Conservation (phyloP, 805 yeast genomes). For the Grigorovia jiainica region DNA sequence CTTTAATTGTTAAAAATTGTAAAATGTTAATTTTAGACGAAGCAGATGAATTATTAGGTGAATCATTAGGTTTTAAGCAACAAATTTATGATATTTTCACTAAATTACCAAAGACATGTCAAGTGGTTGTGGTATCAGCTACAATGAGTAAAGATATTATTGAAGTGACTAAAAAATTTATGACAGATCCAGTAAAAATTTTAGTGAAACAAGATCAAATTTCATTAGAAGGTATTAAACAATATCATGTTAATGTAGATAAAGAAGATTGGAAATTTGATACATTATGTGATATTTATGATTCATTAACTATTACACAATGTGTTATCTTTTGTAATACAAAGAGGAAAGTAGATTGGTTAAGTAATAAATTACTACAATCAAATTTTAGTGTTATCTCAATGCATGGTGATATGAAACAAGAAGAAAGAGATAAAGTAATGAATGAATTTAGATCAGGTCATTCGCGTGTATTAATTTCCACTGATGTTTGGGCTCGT, state of each 20-base stretch:
- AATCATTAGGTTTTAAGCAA: constrained; percentile 83
- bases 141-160: constrained; percentile 90
- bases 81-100: constrained; percentile 92
- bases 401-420: constrained; percentile 95
- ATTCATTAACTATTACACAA: constrained; percentile 90
- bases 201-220: constrained; percentile 92
- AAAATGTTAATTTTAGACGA: constrained; percentile 91
- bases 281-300: constrained; percentile 89
- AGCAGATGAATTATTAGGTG: constrained; percentile 89
- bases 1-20: constrained; percentile 60
- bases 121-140: constrained; percentile 91
- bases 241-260: constrained; percentile 83
- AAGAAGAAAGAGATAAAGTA: constrained; percentile 84
- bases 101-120: constrained; percentile 78
- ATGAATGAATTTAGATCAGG: constrained; percentile 96
- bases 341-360: constrained; percentile 85
- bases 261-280: constrained; percentile 92
- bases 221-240: constrained; percentile 92
- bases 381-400: constrained; percentile 86
- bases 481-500: constrained; percentile 94
- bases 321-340: constrained; percentile 98
- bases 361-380: constrained; percentile 62
- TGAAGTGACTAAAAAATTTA: constrained; percentile 84
- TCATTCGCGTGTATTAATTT: constrained; percentile 80
- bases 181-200: constrained; percentile 90